Evolutionary conservation across 2,329 filamentous ascomycete species (phyloP), one percentile per base, ranked within the genome.

Genomic region (Pseudogymnoascus sp.): DNA sequence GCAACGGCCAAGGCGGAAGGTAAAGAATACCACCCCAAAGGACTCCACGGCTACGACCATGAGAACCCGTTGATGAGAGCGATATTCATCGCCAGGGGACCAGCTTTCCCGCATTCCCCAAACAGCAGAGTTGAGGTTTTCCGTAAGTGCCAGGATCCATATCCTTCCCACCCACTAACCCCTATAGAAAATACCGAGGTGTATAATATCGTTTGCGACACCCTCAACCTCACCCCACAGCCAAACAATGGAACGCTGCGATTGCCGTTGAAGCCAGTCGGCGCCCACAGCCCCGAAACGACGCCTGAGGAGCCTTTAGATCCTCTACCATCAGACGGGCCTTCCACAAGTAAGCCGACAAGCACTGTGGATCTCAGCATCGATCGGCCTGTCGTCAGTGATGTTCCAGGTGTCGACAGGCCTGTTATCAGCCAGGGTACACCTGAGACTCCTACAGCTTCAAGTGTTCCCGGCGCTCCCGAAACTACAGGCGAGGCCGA

Each of bases 51-150:
- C 1, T 99, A 97, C 72, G 94, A 99, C 73, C 88, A 96, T 70
- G 88, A 96, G 70, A 88, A 99, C 73, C 92, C 93, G 0, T 79
- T 99, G 50, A 99, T 99, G 94, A 82, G 94, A 40, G 93, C 94
- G 0, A 95, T 99, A 47, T 99, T 99, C 70, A 82, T 97, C 59
- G 94, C 94, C 1, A 82, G 91, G 40, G 94, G 94, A 0, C 94
- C 94, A 3, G 92, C 93, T 0, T 99, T 99, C 72, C 90, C 91
- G 0, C 92, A 97, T 70, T 78, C 83, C 40, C 86, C 90, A 0
- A 92, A 94, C 69, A 95, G 90, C 74, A 84, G 86, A 66, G 76
- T 97, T 33, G 85, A 90, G 33, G 79, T 82, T 3, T 97, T 97
- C 73, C 92, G 90, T 92, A 83, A 84, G 89, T 66, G 6, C 44